These are phyloP conservation scores for Helichrysum umbraculigerum DNA, from an alignment of 129 eudicot genomes.

Conservation along the genomic window DNA sequence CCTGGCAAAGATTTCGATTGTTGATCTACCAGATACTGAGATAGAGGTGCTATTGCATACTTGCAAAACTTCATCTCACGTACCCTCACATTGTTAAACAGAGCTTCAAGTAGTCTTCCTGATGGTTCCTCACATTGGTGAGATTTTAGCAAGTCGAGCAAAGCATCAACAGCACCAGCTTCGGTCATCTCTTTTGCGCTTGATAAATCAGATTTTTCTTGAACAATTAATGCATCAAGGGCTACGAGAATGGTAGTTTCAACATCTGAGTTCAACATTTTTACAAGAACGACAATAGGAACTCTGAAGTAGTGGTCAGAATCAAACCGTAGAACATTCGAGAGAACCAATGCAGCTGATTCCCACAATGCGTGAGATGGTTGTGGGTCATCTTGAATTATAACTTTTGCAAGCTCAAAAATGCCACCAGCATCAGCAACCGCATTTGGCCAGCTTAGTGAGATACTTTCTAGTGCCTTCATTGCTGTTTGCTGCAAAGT, in stretches of 20 bases:
- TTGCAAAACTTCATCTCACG: conserved; percentile 66
- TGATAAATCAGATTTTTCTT: conserved; percentile 58
- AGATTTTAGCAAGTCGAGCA: conserved; percentile 62
- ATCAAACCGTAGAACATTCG: conserved; percentile 53
- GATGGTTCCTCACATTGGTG: conserved; percentile 78
- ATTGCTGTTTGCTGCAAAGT: conserved; percentile 74
- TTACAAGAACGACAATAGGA: conserved; percentile 71
- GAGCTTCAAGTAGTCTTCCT: conserved; percentile 67
- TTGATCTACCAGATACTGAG: conserved; percentile 75
- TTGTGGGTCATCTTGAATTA: conserved; percentile 68
- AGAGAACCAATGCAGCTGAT: conserved; percentile 69
- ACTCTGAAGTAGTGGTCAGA: conserved; percentile 60
- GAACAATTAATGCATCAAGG: conserved; percentile 58
- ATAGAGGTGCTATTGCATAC: conserved; percentile 68
- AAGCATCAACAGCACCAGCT: conserved; percentile 72
- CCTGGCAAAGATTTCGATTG: conserved; percentile 63
- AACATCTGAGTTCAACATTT: conserved; percentile 54
- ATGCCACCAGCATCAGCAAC: conserved; percentile 87
- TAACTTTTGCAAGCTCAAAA: conserved; percentile 74
- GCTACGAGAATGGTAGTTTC: conserved; percentile 53
- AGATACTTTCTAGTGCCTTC: conserved; percentile 62
- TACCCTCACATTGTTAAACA: conserved; percentile 55
- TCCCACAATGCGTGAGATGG: conserved; percentile 70
- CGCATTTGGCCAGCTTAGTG: conserved; percentile 74
- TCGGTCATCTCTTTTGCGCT: conserved; percentile 66